Evolutionary conservation across 2,329 filamentous ascomycete genomes (phyloP), one percentile per base, ranked within the genome.

Genomic region (Shiraia bambusicola): DNA sequence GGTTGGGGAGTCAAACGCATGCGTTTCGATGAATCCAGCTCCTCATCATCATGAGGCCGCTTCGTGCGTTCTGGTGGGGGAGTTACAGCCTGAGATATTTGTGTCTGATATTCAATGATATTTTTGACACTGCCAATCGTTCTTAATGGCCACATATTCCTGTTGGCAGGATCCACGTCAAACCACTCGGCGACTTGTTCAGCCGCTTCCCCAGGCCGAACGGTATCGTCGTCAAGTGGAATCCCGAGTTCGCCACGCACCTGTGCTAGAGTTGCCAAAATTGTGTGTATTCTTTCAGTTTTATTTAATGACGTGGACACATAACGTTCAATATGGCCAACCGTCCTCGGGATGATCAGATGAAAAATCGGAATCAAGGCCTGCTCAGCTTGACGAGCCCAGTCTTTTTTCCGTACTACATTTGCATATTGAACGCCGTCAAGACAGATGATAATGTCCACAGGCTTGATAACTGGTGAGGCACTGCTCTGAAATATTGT

Each of bases 251-350:
- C 52, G 2, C 27, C 28, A 7, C 56, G 52, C 8, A 69, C 50
- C 33, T 69, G 60, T 2, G 59, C 52, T 10, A 70, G 50, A n/a
- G 63, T 65, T 13, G 61, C 65, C 2, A 74, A 35, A 2, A 72
- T 59, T 3, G 69, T 63, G 25, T 66, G 63, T 13, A 70, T 45
- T 5, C 60, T 60, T 6, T 61, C 50, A 7, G 42, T 42, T 6
- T 44, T 37, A 11, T 54, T 42, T 6, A 59, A 22, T 2, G 44
- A 47, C 9, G 49, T 16, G 3, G 52, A 47, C 4, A 75, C 42
- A 35, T 69, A 73, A 8, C 61, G 62, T 39, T 74, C 66, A 34
- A 75, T 66, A 47, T 76, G 74, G 40, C 74, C 70, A 3, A 74
- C 52, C 0, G 71, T 65, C 27, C 62, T 56, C 2, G 71, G 69